These are phyloP conservation scores for Cladosporium oxysporum DNA, from an alignment of 2,329 filamentous ascomycete species.

Conservation along the genomic window DNA sequence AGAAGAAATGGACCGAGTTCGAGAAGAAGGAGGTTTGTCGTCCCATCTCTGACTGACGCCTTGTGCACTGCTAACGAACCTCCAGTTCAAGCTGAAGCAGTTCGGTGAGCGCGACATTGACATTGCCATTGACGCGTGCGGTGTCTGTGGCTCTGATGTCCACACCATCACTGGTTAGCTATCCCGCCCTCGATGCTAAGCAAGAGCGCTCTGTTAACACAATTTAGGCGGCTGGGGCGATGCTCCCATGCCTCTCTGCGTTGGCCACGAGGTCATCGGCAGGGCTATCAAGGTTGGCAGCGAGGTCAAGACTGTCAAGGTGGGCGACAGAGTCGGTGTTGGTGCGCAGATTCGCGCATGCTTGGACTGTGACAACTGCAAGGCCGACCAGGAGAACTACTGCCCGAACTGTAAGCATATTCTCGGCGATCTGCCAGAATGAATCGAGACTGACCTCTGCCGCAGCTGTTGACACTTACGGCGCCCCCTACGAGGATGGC, in stretches of 20 bases:
- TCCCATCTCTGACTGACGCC: not conserved
- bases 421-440: not conserved
- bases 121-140: constrained; percentile 80
- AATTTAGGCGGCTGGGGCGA: constrained; percentile 64
- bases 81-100: constrained; percentile 75
- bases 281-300: constrained; percentile 52
- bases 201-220: constrained; percentile 21
- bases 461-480: constrained; percentile 50
- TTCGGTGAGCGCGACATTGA: constrained; percentile 87
- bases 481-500: constrained; percentile 55
- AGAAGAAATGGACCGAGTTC: constrained; percentile 65
- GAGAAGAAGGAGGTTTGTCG: constrained; percentile 55
- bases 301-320: constrained; percentile 52
- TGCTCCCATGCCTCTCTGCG: constrained; percentile 62
- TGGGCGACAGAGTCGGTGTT: constrained; percentile 48
- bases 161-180: constrained; percentile 42
- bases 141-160: constrained; percentile 55
- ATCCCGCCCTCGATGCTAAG: not conserved
- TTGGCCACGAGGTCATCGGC: constrained; percentile 64
- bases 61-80: constrained; percentile 21
- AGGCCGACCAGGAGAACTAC: constrained; percentile 56
- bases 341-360: constrained; percentile 54
- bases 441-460: constrained; percentile 29
- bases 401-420: constrained; percentile 43
- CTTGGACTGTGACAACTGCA: constrained; percentile 54